A percentile compares a stretch with the other conserved stretches of the same genome.
These are phyloP conservation scores for Desmodesmus armatus DNA, from an alignment of 139 green algal species.

Conservation along the genomic window DNA sequence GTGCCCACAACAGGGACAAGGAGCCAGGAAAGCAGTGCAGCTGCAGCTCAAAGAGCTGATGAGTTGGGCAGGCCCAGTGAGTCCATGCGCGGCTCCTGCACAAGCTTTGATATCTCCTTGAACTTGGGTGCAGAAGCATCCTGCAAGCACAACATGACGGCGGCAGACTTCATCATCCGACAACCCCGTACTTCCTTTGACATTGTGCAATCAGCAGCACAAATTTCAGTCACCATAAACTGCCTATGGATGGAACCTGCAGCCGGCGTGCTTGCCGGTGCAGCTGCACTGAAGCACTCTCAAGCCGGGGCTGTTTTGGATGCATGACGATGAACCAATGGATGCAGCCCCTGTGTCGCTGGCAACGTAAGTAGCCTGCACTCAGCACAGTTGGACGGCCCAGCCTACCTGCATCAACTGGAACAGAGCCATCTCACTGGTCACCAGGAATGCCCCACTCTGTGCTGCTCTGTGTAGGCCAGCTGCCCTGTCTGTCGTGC, in stretches of 20 bases:
- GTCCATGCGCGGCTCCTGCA: slow-evolving; percentile 39
- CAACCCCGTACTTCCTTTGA: neutral
- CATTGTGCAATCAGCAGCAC: no score
- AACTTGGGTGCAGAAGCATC: slow-evolving; percentile 33
- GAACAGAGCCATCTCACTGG: slow-evolving; percentile 47
- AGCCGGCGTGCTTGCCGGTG: no score
- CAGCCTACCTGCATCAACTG: slow-evolving; percentile 45
- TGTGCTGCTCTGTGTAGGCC: slow-evolving; percentile 69
- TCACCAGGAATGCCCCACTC: slow-evolving; percentile 56
- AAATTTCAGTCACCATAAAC: no score
- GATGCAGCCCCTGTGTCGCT: no score
- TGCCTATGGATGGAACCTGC: no score
- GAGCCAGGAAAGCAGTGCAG: neutral
- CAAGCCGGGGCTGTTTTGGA: no score
- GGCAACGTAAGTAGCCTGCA: neutral
- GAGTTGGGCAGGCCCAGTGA: slow-evolving; percentile 9
- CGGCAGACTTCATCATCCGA: neutral
- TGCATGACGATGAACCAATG: no score
- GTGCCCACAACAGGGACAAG: no score
- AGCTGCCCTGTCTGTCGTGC: slow-evolving; percentile 70
- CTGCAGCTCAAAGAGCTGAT: neutral
- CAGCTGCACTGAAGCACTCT: no score
- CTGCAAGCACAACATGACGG: no score
- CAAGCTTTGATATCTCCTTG: slow-evolving; percentile 39
- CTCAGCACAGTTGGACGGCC: neutral